Conservation (phyloP, 306 rosid genomes). For the Albizia julibrissin region DNA sequence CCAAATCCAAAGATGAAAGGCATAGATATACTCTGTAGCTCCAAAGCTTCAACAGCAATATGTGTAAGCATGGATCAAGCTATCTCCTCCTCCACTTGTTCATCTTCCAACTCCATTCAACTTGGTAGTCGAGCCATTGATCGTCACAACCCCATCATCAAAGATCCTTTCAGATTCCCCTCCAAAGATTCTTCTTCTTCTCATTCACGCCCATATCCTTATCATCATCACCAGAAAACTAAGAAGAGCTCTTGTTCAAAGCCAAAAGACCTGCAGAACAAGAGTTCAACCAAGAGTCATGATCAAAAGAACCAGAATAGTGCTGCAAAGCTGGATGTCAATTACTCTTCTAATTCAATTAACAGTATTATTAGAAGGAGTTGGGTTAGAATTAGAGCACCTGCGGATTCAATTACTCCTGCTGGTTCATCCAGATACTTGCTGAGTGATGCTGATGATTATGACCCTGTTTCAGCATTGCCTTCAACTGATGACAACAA, state of each 20-base stretch:
- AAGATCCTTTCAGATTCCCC: constrained; percentile 55
- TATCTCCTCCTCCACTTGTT: constrained; percentile 55
- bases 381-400: constrained; percentile 36
- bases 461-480: constrained; percentile 41
- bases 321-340: constrained; percentile 1
- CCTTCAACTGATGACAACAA: constrained; percentile 37
- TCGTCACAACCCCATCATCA: constrained; percentile 92
- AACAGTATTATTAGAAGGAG: constrained; percentile 44
- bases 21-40: constrained; percentile 71
- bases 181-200: constrained; percentile 14
- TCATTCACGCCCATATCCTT: constrained; percentile 26
- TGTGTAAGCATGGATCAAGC: constrained; percentile 79
- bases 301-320: constrained; percentile 37
- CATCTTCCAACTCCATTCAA: constrained; percentile 56
- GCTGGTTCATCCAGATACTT: constrained; percentile 74
- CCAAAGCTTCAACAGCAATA: constrained; percentile 87
- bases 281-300: constrained; percentile 31
- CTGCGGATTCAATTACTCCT: constrained; percentile 14
- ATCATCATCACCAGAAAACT: constrained; percentile 32
- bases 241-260: constrained; percentile 47
- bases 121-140: constrained; percentile 85
- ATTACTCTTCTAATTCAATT: constrained; percentile 40
- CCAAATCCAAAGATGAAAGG: constrained; percentile 66
- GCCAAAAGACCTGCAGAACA: constrained; percentile 24
- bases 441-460: constrained; percentile 50